Evolutionary conservation across 345 rosid genomes (phyloP), one percentile per base, ranked within the genome.

Genomic region (Hypericum androsaemum): DNA sequence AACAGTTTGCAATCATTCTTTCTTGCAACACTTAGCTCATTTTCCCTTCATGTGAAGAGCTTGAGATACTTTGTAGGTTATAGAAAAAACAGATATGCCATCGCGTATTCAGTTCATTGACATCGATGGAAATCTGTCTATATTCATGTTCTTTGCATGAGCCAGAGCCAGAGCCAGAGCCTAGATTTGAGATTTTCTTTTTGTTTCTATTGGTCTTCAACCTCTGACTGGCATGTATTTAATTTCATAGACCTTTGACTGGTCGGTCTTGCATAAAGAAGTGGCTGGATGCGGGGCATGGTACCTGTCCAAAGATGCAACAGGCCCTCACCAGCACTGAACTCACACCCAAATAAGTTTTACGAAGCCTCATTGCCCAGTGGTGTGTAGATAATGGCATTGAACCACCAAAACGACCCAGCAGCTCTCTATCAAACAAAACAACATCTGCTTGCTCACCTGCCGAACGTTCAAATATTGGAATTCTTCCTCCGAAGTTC

Each of bases 241-340:
- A 41, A 57, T 62, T 42, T 42, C 72, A 63, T 68, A 92, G 95
- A 92, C 98, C 39, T 92, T 87, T 47, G 96, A 92, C 71, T 9
- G 75, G 87, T 61, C 86, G 98, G 38, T 60, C 82, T 58, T 88
- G 88, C 78, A 88, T 92, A 63, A 95, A 92, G 74, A 88, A 92
- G 71, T 92, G 98, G 98, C 64, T 88, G 62, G 89, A 81, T 66
- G 83, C 78, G 43, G 94, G 98, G 50, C 88, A 83, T 56, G 71
- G 72, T 16, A 88, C 96, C 45, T 92, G 98, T 66, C 98, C 98
- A 43, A 92, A 88, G 79, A 88, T 96, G n/a, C 94, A 80, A 61
- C 96, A 88, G 74, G 58, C 71, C 8, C 75, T 92, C 60, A 67
- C 70, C 37, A 74, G 86, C 69, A 71, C 71, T 53, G 75, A 77